Evolutionary conservation across 306 rosid genomes (phyloP), one percentile per base, ranked within the genome.

Genomic region (Argentina anserina): DNA sequence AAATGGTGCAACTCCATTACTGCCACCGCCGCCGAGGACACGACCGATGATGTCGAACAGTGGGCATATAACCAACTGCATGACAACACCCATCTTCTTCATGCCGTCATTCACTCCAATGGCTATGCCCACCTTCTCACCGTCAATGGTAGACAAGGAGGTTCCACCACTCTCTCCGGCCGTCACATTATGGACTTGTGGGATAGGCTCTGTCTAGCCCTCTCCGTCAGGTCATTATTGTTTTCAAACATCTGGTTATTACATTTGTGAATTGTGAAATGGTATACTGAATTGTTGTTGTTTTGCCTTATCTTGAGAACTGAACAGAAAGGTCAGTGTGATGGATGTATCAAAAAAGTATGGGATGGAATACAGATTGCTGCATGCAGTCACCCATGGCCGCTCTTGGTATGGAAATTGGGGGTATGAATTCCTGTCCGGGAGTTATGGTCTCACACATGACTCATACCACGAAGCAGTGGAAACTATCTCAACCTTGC

Each of bases 341-440:
- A 90, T 87, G 93, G 96, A 90, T 80, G 81, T 86, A 65, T 87
- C 96, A 0, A 87, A 90, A 76, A 90, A 90, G 67, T 81, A 82
- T 67, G 89, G 91, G 18, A 47, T 83, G 71, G 96, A 90, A 47
- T 86, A 84, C 75, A 84, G 93, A 18, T 36, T 90, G 76, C 83
- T 90, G 71, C 87, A 87, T 77, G 84, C 91, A 36, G 61, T 90
- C 58, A 81, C 84, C 53, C 65, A 80, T 1, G 89, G 89, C 1
- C 78, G 50, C 40, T 82, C 91, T 0, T 90, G 96, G 96, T 90
- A 86, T 69, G 93, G 96, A 9, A 78, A 84, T 68, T 90, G 96
- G 96, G 91, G 87, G 64, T 90, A 90, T 75, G 79, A 84, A 56
- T 90, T 87, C 84, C 89, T 91, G 3, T 78, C 84, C 9, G 96